Percentiles rank a stretch among this genome's conserved stretches.
phyloP scores from a whole-genome alignment of 805 yeast species.

The Starmerella bacillaris region DNA sequence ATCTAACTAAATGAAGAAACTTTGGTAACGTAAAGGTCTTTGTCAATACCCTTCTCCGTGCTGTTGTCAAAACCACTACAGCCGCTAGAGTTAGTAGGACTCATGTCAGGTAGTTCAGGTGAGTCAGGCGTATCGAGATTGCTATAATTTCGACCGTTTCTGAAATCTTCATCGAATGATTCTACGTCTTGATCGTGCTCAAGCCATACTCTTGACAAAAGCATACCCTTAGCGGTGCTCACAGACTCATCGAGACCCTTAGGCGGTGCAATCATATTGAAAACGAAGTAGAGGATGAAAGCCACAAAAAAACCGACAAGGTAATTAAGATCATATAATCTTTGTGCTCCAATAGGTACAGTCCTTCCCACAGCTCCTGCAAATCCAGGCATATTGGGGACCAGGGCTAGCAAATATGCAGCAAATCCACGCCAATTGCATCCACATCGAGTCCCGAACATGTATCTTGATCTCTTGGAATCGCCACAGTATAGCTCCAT shows the following conservation, averaged over 20 bases:
- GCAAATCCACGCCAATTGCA: constrained; percentile 69
- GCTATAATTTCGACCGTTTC: too few species aligned
- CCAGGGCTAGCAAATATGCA: constrained; percentile 64
- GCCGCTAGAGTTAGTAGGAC: too few species aligned
- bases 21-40: too few species aligned
- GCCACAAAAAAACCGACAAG: constrained; percentile 57
- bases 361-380: constrained; percentile 59
- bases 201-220: constrained; percentile 13
- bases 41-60: too few species aligned
- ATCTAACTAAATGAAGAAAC: too few species aligned
- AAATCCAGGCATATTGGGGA: constrained; percentile 74
- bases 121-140: too few species aligned
- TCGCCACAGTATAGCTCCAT: constrained; percentile 46
- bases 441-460: constrained; percentile 39
- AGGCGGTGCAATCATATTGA: constrained; percentile 19
- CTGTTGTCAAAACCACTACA: too few species aligned
- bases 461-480: constrained; percentile 32
- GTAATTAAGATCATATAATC: constrained; percentile 55
- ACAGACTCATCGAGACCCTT: constrained; percentile 11
- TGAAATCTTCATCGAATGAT: constrained; percentile 11
- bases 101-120: too few species aligned
- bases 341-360: constrained; percentile 64
- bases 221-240: constrained; percentile 11
- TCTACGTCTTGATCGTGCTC: constrained; percentile 16
- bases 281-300: constrained; percentile 33